phyloP scores from a whole-genome alignment of 768 basidiomycete species.

The Leccinum incarnatum region DNA sequence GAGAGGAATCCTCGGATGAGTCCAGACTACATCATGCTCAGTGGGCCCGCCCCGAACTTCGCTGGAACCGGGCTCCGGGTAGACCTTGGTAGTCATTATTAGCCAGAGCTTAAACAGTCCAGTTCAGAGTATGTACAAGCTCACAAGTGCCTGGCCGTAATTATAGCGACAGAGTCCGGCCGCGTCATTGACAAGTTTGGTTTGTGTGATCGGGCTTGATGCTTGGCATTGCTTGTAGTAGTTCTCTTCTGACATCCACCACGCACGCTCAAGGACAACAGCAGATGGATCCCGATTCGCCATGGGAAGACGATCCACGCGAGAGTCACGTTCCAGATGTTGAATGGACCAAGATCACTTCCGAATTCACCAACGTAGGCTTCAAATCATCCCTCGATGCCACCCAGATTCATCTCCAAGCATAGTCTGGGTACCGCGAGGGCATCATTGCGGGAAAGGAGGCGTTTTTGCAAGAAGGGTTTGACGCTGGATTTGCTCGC shows the following conservation, averaged over 20 bases:
- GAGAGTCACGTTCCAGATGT: slow-evolving; percentile 37
- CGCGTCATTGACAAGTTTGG: background rate
- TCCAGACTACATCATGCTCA: background rate
- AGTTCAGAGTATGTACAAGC: background rate
- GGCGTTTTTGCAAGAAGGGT: slow-evolving; percentile 81
- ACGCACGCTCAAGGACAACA: background rate
- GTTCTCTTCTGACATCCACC: background rate
- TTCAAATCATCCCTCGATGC: background rate
- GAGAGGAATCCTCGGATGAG: background rate
- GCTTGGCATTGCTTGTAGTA: background rate
- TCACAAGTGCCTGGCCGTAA: background rate
- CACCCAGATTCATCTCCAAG: background rate
- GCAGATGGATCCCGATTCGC: slow-evolving; percentile 41
- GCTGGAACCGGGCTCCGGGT: background rate
- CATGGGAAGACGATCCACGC: slow-evolving; percentile 55
- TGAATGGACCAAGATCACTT: slow-evolving; percentile 69
- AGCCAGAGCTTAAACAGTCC: background rate
- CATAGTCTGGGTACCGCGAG: slow-evolving; percentile 91
- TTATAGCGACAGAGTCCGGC: background rate
- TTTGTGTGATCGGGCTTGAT: background rate
- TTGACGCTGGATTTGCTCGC: slow-evolving; percentile 78
- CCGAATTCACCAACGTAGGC: slow-evolving; percentile 68
- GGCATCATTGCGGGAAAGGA: slow-evolving; percentile 94
- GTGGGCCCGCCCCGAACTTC: background rate
- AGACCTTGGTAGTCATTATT: background rate